Base-by-base conservation (phyloP, 1,284 basidiomycete genomes). In the Puccinia polysora region DNA sequence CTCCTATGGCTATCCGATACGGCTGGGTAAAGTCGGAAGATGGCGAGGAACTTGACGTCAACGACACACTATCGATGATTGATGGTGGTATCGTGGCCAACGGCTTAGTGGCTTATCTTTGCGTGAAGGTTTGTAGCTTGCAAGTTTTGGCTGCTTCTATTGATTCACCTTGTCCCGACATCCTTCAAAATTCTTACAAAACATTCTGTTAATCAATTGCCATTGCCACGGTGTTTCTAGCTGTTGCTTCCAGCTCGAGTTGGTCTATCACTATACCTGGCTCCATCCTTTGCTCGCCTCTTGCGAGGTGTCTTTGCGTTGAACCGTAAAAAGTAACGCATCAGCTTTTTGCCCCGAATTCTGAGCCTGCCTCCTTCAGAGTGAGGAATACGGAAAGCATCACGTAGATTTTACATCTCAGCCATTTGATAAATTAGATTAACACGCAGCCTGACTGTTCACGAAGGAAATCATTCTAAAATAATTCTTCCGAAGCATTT, bases 31-130 rank as follows among this genome's bases (percentile, higher is more conserved):
- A 14, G 14, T 15, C 34, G 3, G 8, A 60, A 8, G 36, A 60
- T 2, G 34, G 38, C 2, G 10, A 3, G 4, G 36, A 23, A 12
- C 15, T 30, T 12, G 23, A 45, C 38, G 4, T n/a, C 4, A 20
- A 38, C 20, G 28, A 62, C 2, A 10, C 18, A 15, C 30, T 7
- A 43, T 56, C 30, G 56, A n/a, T 23, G 30, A 8, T 58, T 38
- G 32, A 63, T 15, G 28, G 23, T 10, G 47, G 43, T 4, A 14
- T 63, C 10, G 7, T 63, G 1, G 60, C 32, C 1, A 63, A 43
- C 60, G 60, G 60, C 25, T 62, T 63, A 28, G 60, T 50, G 1
- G 60, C 60, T 25, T 63, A 63, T 36, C 32, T 63, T 0, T 28
- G n/a, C 32, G 60, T 63, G 6, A 63, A 63, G 45, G 60, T 40